These are phyloP conservation scores for Arachnopeziza araneosa DNA, from an alignment of 2,329 filamentous ascomycete genomes.

Conservation along the genomic window DNA sequence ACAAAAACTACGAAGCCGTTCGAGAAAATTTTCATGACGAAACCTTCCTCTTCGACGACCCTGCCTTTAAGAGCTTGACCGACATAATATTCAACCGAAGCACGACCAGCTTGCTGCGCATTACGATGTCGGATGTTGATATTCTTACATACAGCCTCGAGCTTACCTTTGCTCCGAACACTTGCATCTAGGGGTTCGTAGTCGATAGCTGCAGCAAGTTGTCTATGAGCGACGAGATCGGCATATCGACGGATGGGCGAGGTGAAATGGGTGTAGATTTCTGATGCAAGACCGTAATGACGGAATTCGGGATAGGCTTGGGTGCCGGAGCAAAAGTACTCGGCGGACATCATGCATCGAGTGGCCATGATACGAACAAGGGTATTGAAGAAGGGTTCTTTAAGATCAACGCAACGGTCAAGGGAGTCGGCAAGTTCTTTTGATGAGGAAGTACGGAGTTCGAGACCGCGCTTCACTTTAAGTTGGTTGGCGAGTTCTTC, in stretches of 20 bases:
- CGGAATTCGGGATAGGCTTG: conserved; percentile 92
- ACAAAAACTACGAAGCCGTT: conserved; percentile 98
- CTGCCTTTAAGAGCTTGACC: conserved; percentile 85
- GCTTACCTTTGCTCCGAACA: conserved; percentile 73
- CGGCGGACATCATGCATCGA: conserved; percentile 97
- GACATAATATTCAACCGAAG: conserved; percentile 96
- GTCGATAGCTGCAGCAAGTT: conserved; percentile 90
- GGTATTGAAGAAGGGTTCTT: conserved; percentile 96
- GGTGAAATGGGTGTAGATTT: conserved; percentile 99
- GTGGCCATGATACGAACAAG: conserved; percentile 96
- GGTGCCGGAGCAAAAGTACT: conserved; percentile 95
- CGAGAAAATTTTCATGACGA: conserved; percentile 94
- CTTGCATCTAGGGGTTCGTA: conserved; percentile 83
- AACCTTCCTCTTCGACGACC: conserved; percentile 78
- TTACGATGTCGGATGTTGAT: conserved; percentile 98
- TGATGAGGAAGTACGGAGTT: conserved; percentile 78
- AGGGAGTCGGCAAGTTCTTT: conserved; percentile 91
- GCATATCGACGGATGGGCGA: conserved; percentile 95
- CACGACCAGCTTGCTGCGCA: conserved; percentile 89
- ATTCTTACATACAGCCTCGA: conserved; percentile 94
- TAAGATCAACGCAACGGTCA: conserved; percentile 72
- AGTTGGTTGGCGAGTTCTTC: conserved; percentile 90
- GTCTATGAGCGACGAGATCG: conserved; percentile 89
- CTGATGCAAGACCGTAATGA: conserved; percentile 91
- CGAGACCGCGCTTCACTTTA: conserved; percentile 75